Percentiles rank a stretch among this genome's conserved stretches.
Evolutionary conservation across 1,139 yeast species (phyloP).

Genomic region (Candida smagusa): DNA sequence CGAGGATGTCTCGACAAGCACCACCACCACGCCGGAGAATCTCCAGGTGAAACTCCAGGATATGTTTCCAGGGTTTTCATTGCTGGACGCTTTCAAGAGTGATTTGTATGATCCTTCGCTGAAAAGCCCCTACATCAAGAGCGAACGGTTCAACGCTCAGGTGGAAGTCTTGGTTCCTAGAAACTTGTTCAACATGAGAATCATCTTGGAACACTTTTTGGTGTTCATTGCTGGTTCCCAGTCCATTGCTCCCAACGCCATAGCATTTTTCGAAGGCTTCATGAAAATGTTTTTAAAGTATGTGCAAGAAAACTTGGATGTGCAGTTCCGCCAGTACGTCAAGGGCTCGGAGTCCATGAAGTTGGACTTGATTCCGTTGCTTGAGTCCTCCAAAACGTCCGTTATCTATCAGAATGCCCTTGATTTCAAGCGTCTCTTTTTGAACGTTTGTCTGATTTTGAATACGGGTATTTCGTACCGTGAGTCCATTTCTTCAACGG

Average conservation of each 20-base stretch:
- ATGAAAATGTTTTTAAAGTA: constrained; percentile 67
- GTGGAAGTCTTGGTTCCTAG: constrained; percentile 72
- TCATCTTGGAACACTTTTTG: constrained; percentile 61
- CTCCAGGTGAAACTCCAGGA: constrained; percentile 48
- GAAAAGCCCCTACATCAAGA: constrained; percentile 54
- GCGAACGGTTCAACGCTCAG: constrained; percentile 49
- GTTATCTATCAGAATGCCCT: constrained; percentile 47
- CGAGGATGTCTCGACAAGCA: constrained; percentile 40
- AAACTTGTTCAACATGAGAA: constrained; percentile 78
- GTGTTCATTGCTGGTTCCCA: constrained; percentile 47
- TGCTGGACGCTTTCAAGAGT: constrained; percentile 23
- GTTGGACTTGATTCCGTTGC: constrained; percentile 1
- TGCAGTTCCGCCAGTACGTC: constrained; percentile 28
- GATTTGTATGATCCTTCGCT: constrained; percentile 12
- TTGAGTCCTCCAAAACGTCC: constrained; percentile 3
- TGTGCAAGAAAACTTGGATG: constrained; percentile 53
- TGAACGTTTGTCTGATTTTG: constrained; percentile 49
- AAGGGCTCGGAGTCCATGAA: constrained; percentile 15
- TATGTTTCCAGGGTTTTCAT: constrained; percentile 59
- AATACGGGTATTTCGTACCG: constrained; percentile 62
- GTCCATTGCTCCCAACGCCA: constrained; percentile 13
- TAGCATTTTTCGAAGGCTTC: constrained; percentile 58
- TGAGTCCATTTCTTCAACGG: constrained; percentile 46
- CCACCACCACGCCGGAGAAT: constrained; percentile 39
- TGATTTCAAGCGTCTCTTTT: constrained; percentile 52